A percentile compares a stretch with the other conserved stretches of the same genome.
Conservation (phyloP, 768 basidiomycete species). For the Suillus fuscotomentosus region DNA sequence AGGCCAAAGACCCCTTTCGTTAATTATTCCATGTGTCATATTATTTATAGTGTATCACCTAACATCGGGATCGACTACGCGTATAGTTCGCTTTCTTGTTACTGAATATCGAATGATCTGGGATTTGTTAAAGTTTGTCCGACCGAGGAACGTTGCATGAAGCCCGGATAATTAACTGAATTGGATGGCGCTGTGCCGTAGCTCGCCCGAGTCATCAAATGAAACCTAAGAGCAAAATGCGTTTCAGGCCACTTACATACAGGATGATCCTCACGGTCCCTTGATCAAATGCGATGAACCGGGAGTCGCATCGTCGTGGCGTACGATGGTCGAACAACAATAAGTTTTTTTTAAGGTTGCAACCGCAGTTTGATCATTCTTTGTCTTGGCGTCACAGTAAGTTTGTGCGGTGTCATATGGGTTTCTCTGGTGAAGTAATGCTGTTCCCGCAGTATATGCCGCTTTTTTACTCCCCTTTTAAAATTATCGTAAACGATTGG, state of each 20-base stretch:
- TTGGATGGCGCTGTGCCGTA: neutral
- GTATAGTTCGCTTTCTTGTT: slow-evolving; percentile 24
- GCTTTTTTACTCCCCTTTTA: neutral
- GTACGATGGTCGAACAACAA: too few species aligned
- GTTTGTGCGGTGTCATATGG: neutral
- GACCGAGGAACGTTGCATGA: neutral
- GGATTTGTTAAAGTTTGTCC: neutral
- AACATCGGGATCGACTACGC: slow-evolving; percentile 8
- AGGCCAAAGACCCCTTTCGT: slow-evolving; percentile 14
- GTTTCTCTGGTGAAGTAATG: neutral
- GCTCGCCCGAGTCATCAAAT: neutral
- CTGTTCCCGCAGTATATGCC: neutral
- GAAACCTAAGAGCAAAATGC: neutral
- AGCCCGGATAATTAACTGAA: neutral
- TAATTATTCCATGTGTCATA: slow-evolving; percentile 20
- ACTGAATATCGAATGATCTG: slow-evolving; percentile 17
- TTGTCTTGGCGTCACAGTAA: neutral
- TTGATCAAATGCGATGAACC: neutral
- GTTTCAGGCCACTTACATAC: neutral
- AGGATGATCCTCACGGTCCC: neutral
- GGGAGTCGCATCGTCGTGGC: neutral
- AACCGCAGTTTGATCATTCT: neutral
- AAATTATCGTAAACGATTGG: neutral
- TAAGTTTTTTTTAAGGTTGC: neutral
- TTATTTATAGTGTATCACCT: slow-evolving; percentile 9